Evolutionary conservation across 2,329 filamentous ascomycete genomes (phyloP).

Genomic region (Fusarium heterosporum): DNA sequence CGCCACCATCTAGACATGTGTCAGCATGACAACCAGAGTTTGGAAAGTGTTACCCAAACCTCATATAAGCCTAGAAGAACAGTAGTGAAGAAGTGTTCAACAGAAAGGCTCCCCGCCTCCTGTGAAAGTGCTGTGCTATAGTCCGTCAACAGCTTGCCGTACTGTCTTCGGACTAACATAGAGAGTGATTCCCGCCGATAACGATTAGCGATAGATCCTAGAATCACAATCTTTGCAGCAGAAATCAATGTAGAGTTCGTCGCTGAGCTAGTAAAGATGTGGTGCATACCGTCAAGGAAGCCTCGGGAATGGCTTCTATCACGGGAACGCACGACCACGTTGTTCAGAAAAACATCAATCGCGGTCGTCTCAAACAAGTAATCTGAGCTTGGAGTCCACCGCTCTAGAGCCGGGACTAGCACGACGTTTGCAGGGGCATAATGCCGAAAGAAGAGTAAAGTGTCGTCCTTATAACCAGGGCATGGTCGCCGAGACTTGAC

Average conservation of each 20-base stretch:
- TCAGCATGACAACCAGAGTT: not conserved
- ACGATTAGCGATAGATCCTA: slow-evolving; percentile 5
- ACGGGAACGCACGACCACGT: not conserved
- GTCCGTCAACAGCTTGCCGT: slow-evolving; percentile 5
- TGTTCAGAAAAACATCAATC: slow-evolving; percentile 5
- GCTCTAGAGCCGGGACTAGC: not conserved
- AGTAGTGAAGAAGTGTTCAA: slow-evolving; percentile 15
- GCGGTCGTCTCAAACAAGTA: slow-evolving; percentile 3
- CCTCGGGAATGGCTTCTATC: slow-evolving; percentile 8
- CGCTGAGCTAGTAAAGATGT: not conserved
- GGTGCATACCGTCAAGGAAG: slow-evolving; percentile 18
- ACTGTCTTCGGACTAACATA: not conserved
- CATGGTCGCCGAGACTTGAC: slow-evolving; percentile 3
- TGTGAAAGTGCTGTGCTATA: not conserved
- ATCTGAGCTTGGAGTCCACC: slow-evolving; percentile 1
- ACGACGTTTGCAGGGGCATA: not conserved
- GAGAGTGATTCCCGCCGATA: not conserved
- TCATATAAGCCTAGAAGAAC: slow-evolving; percentile 6
- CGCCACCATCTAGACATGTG: not conserved
- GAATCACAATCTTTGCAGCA: slow-evolving; percentile 15
- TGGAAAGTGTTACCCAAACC: not conserved
- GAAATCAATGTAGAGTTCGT: slow-evolving; percentile 2
- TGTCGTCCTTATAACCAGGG: slow-evolving; percentile 13
- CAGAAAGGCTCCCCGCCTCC: not conserved
- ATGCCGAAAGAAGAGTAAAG: slow-evolving; percentile 10